Base-by-base conservation (phyloP, 192 early-diverging fungal genomes). In the Gaertneriomyces semiglobifer region DNA sequence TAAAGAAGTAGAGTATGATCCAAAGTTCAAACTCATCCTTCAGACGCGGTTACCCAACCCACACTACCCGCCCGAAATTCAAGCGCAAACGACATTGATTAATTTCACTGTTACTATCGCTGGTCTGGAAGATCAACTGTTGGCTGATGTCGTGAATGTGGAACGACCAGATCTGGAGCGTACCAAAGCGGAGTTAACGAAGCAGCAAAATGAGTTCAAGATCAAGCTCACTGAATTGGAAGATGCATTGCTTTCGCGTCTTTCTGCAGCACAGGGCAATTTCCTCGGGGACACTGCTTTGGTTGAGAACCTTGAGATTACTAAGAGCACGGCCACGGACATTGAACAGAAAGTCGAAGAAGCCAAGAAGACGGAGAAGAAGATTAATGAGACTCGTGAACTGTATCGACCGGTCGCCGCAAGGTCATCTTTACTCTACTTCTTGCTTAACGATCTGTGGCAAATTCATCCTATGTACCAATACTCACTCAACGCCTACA, bases 401-500 rank as follows among this genome's bases (percentile, higher is more conserved):
- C 61, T 81, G 25, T 87, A 87, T 69, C 74, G 85, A 42, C 85
- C 85, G 5, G 85, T 87, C 5, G 85, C 85, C 8, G 84, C 79
- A n/a, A 70, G 85, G 16, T 85, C 85, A 4, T 86, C 85, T 0
- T 63, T 86, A 18, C 67, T 87, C 14, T 87, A 87, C 62, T 87
- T 87, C 73, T 68, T 87, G 60, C 71, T 87, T 12, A 87, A 87
- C 71, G 83, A 85, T 56, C 64, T 87, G 33, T 87, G 84, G 80
- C 81, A 87, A 66, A 87, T 87, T 62, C 84, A 87, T 53, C 85
- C 85, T 8, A 86, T 87, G 85, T 87, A 87, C 60, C 85, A 87
- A 73, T 87, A 84, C 75, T 87, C 85, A 7, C 76, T 87, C n/a
- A 83, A 83, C 53, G 80, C 85, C 6, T 86, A 82, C 74, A 87